phyloP scores from a whole-genome alignment of 768 basidiomycete species.

The Polyporus arcularius region DNA sequence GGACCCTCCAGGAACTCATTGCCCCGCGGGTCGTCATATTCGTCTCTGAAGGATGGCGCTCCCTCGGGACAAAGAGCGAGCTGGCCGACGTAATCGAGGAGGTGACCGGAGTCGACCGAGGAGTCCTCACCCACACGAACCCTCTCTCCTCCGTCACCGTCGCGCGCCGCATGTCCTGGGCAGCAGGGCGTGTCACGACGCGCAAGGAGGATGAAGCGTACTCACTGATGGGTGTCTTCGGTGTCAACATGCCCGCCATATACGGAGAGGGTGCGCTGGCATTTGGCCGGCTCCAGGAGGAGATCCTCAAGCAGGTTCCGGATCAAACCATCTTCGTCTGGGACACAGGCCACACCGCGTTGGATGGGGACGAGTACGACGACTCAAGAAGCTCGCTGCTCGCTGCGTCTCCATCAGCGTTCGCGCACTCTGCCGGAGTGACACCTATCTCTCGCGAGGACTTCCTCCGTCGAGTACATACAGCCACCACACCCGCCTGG shows the following conservation, averaged over 20 bases:
- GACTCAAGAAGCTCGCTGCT: no score
- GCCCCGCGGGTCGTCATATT: conserved; percentile 5
- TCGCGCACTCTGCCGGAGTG: background rate
- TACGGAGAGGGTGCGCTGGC: conserved; percentile 14
- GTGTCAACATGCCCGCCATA: conserved; percentile 14
- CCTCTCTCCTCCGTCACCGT: conserved; percentile 6
- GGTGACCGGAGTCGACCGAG: conserved; percentile 3
- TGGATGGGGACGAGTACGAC: background rate
- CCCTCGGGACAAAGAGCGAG: conserved; percentile 7
- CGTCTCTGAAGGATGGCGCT: conserved; percentile 2
- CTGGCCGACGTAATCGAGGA: conserved; percentile 8
- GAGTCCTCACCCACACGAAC: conserved; percentile 4
- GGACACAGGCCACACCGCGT: background rate
- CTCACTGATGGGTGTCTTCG: conserved; percentile 17
- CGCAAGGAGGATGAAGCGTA: conserved; percentile 15
- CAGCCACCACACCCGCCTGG: no score
- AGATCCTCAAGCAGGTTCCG: conserved; percentile 15
- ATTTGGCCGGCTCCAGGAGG: conserved; percentile 14
- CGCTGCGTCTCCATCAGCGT: background rate
- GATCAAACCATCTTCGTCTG: conserved; percentile 15
- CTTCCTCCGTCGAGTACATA: no score
- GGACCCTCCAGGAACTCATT: conserved; percentile 16
- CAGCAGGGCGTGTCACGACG: conserved; percentile 13
- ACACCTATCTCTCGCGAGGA: no score
- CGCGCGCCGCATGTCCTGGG: conserved; percentile 16